A percentile compares a stretch with the other conserved stretches of the same genome.
These are phyloP conservation scores for Venturia effusa DNA, from an alignment of 2,329 filamentous ascomycete species.

Conservation along the genomic window DNA sequence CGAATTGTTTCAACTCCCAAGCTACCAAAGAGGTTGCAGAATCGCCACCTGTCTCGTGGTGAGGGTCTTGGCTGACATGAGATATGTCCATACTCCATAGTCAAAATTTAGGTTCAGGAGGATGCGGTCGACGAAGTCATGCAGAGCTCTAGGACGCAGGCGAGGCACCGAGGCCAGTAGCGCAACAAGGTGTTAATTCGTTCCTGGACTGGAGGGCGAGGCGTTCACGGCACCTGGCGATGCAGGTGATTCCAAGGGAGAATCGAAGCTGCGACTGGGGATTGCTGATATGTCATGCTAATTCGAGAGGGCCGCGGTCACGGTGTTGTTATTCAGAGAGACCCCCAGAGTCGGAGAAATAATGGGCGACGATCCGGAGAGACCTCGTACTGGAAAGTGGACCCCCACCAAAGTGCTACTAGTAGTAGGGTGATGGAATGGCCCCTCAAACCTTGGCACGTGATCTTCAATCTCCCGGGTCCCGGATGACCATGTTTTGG, in stretches of 20 bases:
- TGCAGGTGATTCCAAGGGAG: too few species aligned
- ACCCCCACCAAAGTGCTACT: neutral
- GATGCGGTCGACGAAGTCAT: neutral
- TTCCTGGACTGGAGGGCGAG: neutral
- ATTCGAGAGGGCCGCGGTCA: too few species aligned
- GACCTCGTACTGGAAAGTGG: too few species aligned
- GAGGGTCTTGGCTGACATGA: neutral
- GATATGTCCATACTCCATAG: neutral
- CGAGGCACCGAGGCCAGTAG: neutral
- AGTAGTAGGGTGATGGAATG: too few species aligned
- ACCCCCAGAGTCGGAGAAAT: neutral
- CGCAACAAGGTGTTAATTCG: too few species aligned
- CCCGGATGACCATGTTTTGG: neutral
- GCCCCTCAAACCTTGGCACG: neutral
- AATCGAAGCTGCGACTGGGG: too few species aligned
- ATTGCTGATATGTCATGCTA: too few species aligned
- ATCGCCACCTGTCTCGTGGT: neutral
- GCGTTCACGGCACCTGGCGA: neutral
- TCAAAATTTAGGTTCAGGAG: neutral
- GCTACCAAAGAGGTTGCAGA: neutral
- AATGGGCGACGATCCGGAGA: neutral
- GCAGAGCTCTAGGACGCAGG: too few species aligned
- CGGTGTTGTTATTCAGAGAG: neutral
- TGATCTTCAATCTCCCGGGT: neutral
- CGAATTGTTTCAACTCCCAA: neutral